Base-by-base conservation (phyloP, 2,329 filamentous ascomycete genomes). In the Penicillium sclerotiorum region DNA sequence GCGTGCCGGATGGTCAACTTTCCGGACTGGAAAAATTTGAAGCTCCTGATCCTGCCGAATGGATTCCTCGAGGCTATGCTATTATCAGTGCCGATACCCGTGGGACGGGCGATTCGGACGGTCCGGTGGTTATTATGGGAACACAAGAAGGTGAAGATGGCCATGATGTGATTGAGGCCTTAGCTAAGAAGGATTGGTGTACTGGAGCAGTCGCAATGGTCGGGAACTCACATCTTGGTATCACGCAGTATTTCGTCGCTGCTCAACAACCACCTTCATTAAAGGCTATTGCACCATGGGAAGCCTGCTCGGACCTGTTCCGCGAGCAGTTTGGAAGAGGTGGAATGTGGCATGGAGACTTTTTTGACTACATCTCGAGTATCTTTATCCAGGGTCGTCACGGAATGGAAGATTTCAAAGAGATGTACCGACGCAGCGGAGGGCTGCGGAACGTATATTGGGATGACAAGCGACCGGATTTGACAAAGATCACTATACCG, bases 31-130 rank as follows among this genome's bases (percentile, higher is more conserved):
- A 51, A 33, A 46, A 38, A 32, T 51, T 51, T 6, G 49, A 51
- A 27, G 49, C 42, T 12, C 42, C 37, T 4, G 48, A 50, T 23
- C 48, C 48, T 15, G 48, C 37, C 4, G 48, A 50, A 9, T 50
- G 36, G 35, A 30, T 21, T 6, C 42, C 37, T 2, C 48, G 43
- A 9, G 48, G 48, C 9, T 50, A 37, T 18, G 48, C 42, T 13
- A 20, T 50, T 18, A 36, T 50, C 12, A 50, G 46, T 15, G 48
- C 45, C 12, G 42, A 50, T 23, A 37, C 36, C 18, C 42, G 48
- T 18, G 48, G 48, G 8, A 18, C 37, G 2, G 27, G 37, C 23
- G 30, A 46, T 15, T 36, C 28, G 17, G 48, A 50, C 23, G 48
- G 48, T 4, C 23, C 32, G 39, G 33, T 35, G 35, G 30, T 45